Percentiles rank a stretch among this genome's conserved stretches.
Evolutionary conservation across 805 yeast genomes (phyloP).

Genomic region (Ogataea minuta): DNA sequence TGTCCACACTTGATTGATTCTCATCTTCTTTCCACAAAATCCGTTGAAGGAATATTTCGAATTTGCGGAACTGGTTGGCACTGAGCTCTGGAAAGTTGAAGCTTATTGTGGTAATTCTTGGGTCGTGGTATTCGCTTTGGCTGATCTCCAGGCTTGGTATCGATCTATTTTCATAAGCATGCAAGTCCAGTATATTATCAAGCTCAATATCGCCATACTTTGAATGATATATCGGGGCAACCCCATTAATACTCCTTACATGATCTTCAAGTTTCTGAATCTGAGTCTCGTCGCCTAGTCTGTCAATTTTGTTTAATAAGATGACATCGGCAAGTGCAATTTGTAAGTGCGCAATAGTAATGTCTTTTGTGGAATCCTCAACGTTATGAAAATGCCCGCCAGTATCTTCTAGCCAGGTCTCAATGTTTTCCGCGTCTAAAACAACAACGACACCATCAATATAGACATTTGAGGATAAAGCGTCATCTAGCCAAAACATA

Average conservation of each 20-base stretch:
- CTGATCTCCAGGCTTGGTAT: conserved; percentile 20
- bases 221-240: conserved; percentile 67
- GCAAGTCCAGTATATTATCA: conserved; percentile 65
- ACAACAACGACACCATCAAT: conserved; percentile 92
- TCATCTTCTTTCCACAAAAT: conserved; percentile 69
- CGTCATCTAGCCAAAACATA: conserved; percentile 98
- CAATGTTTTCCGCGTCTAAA: conserved; percentile 69
- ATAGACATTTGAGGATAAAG: conserved; percentile 75
- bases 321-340: conserved; percentile 86
- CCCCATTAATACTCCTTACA: conserved; percentile 56
- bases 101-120: conserved; percentile 53
- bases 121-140: conserved; percentile 42
- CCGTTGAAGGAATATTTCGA: conserved; percentile 66
- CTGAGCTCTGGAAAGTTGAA: conserved; percentile 43
- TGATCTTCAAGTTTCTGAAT: conserved; percentile 32
- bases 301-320: conserved; percentile 76
- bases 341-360: conserved; percentile 86
- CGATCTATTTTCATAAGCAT: conserved; percentile 62
- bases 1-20: conserved; percentile 44
- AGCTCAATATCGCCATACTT: conserved; percentile 74
- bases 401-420: conserved; percentile 62
- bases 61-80: conserved; percentile 37
- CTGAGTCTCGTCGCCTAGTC: conserved; percentile 29
- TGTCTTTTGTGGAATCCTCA: conserved; percentile 37
- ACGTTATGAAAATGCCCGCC: conserved; percentile 67